Percentiles rank a stretch among this genome's conserved stretches.
Evolutionary conservation across 345 rosid genomes (phyloP).

Genomic region (Pseudoturritis turrita): DNA sequence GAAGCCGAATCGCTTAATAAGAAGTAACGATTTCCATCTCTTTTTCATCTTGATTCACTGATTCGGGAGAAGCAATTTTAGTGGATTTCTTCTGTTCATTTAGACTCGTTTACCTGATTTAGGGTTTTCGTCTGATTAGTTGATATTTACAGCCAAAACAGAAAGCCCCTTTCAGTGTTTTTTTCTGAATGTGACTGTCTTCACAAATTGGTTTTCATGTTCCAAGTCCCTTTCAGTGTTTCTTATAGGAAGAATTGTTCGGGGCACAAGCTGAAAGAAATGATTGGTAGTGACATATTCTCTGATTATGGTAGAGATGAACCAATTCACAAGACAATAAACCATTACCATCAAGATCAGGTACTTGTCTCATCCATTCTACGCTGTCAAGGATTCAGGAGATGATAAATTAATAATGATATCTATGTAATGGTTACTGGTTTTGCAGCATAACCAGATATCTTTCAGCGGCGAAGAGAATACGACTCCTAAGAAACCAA

Average conservation of each 20-base stretch:
- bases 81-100: not conserved
- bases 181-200: not conserved
- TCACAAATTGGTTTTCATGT: not conserved
- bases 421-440: not conserved
- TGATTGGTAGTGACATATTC: slow-evolving; percentile 70
- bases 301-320: slow-evolving; percentile 39
- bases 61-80: not conserved
- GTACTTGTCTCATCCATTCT: not conserved
- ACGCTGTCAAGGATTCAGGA: not conserved
- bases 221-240: not conserved
- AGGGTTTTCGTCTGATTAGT: slow-evolving; percentile 9
- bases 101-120: not conserved
- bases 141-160: not conserved
- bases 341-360: slow-evolving; percentile 60
- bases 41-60: not conserved
- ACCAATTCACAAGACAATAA: slow-evolving; percentile 36
- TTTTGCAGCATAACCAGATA: slow-evolving; percentile 69
- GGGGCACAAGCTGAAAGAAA: slow-evolving; percentile 67
- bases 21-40: slow-evolving; percentile 40
- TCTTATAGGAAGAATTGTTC: slow-evolving; percentile 63
- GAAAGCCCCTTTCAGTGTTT: no score
- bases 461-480: slow-evolving; percentile 60
- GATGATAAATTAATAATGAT: not conserved
- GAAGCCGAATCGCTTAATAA: slow-evolving; percentile 57
- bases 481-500: slow-evolving; percentile 60